Percentiles rank a stretch among this genome's conserved stretches.
phyloP scores from a whole-genome alignment of 1,284 basidiomycete species.

The Trichosporon ovoides region DNA sequence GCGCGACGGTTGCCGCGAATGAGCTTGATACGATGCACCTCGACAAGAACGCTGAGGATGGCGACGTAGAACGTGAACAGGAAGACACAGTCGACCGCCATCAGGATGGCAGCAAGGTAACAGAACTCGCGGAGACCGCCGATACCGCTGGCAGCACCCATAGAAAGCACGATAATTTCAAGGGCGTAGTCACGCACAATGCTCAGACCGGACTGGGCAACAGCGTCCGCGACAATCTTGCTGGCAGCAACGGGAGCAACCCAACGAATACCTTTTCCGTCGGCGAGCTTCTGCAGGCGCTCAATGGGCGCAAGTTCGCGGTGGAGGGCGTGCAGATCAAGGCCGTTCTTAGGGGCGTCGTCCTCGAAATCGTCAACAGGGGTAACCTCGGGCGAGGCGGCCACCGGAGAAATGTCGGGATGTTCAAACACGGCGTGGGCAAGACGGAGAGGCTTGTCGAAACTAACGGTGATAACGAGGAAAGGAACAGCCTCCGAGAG shows the following conservation, averaged over 20 bases:
- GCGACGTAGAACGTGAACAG: slow-evolving; percentile 87
- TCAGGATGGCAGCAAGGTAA: slow-evolving; percentile 72
- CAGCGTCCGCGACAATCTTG: slow-evolving; percentile 76
- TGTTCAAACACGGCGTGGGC: slow-evolving; percentile 86
- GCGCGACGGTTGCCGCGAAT: slow-evolving; percentile 49
- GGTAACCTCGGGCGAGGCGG: slow-evolving; percentile 49
- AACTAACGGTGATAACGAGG: slow-evolving; percentile 94
- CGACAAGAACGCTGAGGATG: slow-evolving; percentile 88
- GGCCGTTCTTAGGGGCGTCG: slow-evolving; percentile 23
- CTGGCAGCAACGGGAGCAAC: slow-evolving; percentile 62
- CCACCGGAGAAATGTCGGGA: slow-evolving; percentile 59
- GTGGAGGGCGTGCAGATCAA: slow-evolving; percentile 45
- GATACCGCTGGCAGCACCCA: slow-evolving; percentile 82
- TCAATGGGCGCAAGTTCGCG: slow-evolving; percentile 46
- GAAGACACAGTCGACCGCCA: slow-evolving; percentile 80
- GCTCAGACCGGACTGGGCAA: slow-evolving; percentile 69
- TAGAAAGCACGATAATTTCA: slow-evolving; percentile 80
- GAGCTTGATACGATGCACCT: slow-evolving; percentile 61
- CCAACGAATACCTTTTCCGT: slow-evolving; percentile 51
- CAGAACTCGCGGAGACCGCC: slow-evolving; percentile 92
- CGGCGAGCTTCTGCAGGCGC: slow-evolving; percentile 46
- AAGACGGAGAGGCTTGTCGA: slow-evolving; percentile 92
- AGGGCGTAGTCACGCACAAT: slow-evolving; percentile 90
- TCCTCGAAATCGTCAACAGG: slow-evolving; percentile 25
- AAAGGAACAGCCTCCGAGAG: slow-evolving; percentile 94